Conservation (phyloP, 2,329 filamentous ascomycete species). For the Harringtonia lauricola region DNA sequence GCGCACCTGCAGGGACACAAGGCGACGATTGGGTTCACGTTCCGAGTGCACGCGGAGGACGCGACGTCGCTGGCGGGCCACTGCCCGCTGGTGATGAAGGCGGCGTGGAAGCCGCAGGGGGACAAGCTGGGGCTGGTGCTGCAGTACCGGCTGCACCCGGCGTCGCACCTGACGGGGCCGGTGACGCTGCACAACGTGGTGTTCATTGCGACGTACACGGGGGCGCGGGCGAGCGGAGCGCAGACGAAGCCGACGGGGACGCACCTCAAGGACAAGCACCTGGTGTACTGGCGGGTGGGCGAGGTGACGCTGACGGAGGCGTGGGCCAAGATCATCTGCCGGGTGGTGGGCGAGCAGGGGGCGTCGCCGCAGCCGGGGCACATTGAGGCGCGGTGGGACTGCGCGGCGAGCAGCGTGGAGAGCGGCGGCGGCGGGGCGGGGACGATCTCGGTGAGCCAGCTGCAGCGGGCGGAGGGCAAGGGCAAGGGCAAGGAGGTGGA, state of each 20-base stretch:
- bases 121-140: constrained; percentile 80
- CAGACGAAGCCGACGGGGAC: constrained; percentile 74
- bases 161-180: constrained; percentile 18
- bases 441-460: constrained; percentile 50
- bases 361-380: constrained; percentile 46
- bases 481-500: constrained; percentile 40
- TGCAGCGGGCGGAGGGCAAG: constrained; percentile 25
- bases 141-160: constrained; percentile 72
- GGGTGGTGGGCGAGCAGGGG: constrained; percentile 40
- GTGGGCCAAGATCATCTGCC: constrained; percentile 69
- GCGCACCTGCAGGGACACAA: constrained; percentile 54
- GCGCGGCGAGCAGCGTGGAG: constrained; percentile 49
- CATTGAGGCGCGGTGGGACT: constrained; percentile 52
- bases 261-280: constrained; percentile 63
- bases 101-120: constrained; percentile 73
- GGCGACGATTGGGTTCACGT: constrained; percentile 80
- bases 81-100: constrained; percentile 62
- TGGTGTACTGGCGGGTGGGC: constrained; percentile 72
- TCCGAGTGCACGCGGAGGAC: constrained; percentile 68
- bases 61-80: constrained; percentile 34
- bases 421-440: constrained; percentile 60
- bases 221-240: constrained; percentile 50
- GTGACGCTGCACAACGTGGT: constrained; percentile 58
- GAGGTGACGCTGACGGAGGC: constrained; percentile 46
- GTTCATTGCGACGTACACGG: constrained; percentile 61